Base-by-base conservation (phyloP, 2,329 filamentous ascomycete species). In the Bimuria novae-zelandiae region DNA sequence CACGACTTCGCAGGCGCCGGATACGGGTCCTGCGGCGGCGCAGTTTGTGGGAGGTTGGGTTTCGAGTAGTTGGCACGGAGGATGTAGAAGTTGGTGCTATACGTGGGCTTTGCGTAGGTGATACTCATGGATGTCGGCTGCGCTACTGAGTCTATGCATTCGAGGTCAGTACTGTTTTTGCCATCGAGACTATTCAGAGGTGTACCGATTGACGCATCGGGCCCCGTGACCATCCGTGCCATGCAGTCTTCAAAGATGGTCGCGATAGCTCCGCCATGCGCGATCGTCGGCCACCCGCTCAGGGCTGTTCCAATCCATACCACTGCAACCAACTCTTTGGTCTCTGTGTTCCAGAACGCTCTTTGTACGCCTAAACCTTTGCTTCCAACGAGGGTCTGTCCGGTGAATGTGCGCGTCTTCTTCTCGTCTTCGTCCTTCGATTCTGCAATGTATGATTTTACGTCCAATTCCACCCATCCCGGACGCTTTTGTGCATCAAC, bases 201-300 rank as follows among this genome's bases (percentile, higher is more conserved):
- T 61, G 22, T 64, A 72, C 70, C 68, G 25, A 73, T 50, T 33
- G 57, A 42, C 0, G 57, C 61, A 40, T 62, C 59, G 0, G 36
- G 85, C 77, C 64, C 85, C 81, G 60, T 87, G 74, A 63, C 83
- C 80, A 84, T 85, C 37, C 87, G 79, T n/a, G 85, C 84, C 56
- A 90, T 78, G 46, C 81, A 82, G 76, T 92, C 89, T 69, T 89
- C 84, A 32, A 92, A 73, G 3, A 89, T 71, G 0, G 86, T 90
- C 7, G 86, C 87, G 43, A 89, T 79, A 6, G 81, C 78, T 12
- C 89, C 89, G 50, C 89, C 89, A 74, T 93, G 89, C 46, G 85
- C 84, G 35, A 89, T 78, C 11, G 82, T 81, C 1, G 89, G 89
- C 87, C 88, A 92, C 3, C 89, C 89, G 42, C 81, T 77, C 17